A percentile compares a stretch with the other conserved stretches of the same genome.
These are phyloP conservation scores for Priceomyces fermenticarens DNA, from an alignment of 805 yeast genomes.

Conservation along the genomic window DNA sequence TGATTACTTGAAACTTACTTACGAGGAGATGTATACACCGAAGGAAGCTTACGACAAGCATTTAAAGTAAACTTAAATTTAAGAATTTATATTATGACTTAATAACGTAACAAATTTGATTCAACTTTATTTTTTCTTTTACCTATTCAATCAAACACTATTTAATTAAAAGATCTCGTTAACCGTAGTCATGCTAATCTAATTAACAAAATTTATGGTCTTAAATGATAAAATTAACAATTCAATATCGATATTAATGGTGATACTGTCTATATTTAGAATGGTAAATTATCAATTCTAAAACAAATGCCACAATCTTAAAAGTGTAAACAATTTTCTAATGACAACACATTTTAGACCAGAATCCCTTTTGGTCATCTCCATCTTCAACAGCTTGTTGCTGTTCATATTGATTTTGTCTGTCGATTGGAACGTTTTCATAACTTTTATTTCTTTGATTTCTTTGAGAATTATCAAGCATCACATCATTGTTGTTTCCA, in stretches of 20 bases:
- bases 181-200: too few species aligned
- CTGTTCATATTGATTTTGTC: constrained; percentile 34
- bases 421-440: constrained; percentile 16
- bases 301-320: not conserved
- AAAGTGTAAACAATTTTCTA: constrained; percentile 7
- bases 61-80: not conserved
- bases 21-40: constrained; percentile 24
- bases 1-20: constrained; percentile 19
- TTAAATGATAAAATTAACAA: too few species aligned
- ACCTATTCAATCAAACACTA: too few species aligned
- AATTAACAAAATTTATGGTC: too few species aligned
- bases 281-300: too few species aligned
- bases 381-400: constrained; percentile 31
- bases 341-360: constrained; percentile 43
- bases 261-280: not conserved
- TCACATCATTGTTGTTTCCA: constrained; percentile 14
- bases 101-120: too few species aligned
- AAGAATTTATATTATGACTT: too few species aligned
- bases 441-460: constrained; percentile 18
- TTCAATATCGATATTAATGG: too few species aligned
- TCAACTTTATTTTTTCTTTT: too few species aligned
- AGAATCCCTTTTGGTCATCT: constrained; percentile 39
- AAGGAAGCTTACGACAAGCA: constrained; percentile 14
- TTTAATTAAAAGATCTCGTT: too few species aligned
- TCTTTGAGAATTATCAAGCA: constrained; percentile 20